Evolutionary conservation across 2,329 filamentous ascomycete genomes (phyloP), one percentile per base, ranked within the genome.

Genomic region (Penicillium sp.): DNA sequence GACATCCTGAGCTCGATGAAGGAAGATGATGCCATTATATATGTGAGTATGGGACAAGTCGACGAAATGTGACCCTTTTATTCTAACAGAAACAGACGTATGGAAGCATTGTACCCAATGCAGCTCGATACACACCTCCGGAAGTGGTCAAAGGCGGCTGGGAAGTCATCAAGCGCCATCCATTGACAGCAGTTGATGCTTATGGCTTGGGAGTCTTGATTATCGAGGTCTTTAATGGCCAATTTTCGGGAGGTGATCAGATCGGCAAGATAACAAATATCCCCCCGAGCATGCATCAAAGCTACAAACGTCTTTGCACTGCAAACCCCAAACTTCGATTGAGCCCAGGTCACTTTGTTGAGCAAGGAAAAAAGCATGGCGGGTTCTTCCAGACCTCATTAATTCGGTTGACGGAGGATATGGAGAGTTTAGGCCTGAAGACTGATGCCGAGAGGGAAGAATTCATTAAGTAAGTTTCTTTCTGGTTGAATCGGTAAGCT

Each of bases 1-100:
- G 95, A 99, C 65, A 84, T 96, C 5, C 76, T 98, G 57, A 98
- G 93, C 76, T 97, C 90, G 37, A 88, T 98, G 78, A 98, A 97
- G 69, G 95, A 98, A 56, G 93, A 98, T 60, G 91, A 98, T 66
- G 91, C 93, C 10, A 82, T 96, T 48, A 93, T 99, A 69, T 97
- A 96, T 71, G 88, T 91, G 60, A 61, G 78, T 72, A 7, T 13
- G n/a, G 14, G 5, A 27, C 10, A 19, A 26, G 10, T 16, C 8
- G 13, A 14, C 16, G 11, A 11, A 19, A 10, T 13, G 9, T 16
- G 14, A 24, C 1, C 9, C 3, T 29, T 21, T 21, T 27, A 39
- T 64, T 53, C 58, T 61, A 3, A 58, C 60, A 70, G 57, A 14
- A 33, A 10, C 62, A 95, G 87, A 95, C 86, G 50, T 96, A 93